Evolutionary conservation across 352 stramenopile species (phyloP).

Genomic region (Salisapilia sapeloensis): DNA sequence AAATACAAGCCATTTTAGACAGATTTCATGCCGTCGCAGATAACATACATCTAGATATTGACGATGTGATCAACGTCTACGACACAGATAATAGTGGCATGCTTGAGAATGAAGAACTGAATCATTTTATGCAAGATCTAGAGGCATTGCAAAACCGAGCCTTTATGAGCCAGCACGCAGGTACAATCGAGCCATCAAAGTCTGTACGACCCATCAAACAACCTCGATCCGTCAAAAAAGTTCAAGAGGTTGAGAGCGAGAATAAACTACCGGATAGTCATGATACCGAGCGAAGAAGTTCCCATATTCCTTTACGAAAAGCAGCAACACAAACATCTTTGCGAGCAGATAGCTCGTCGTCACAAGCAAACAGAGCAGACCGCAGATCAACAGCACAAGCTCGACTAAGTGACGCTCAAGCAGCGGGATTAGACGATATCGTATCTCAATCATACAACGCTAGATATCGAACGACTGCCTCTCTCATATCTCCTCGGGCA

Average conservation of each 20-base stretch:
- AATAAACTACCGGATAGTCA: neutral
- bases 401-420: too few species aligned
- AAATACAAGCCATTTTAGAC: conserved; percentile 55
- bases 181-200: too few species aligned
- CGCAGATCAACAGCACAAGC: too few species aligned
- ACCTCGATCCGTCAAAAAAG: neutral
- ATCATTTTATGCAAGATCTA: conserved; percentile 45
- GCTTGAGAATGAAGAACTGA: conserved; percentile 59
- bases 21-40: conserved; percentile 58
- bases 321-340: too few species aligned
- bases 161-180: conserved; percentile 14
- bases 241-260: neutral
- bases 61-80: conserved; percentile 68
- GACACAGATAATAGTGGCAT: conserved; percentile 63
- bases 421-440: too few species aligned
- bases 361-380: too few species aligned
- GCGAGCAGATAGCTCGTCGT: too few species aligned
- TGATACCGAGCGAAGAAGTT: neutral
- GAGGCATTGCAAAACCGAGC: conserved; percentile 57
- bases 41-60: conserved; percentile 52
- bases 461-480: too few species aligned
- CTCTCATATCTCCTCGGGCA: too few species aligned
- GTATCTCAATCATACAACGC: too few species aligned
- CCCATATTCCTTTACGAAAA: too few species aligned
- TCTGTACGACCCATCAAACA: neutral